Evolutionary conservation across 345 rosid genomes (phyloP).

Genomic region (Abelmoschus esculentus): DNA sequence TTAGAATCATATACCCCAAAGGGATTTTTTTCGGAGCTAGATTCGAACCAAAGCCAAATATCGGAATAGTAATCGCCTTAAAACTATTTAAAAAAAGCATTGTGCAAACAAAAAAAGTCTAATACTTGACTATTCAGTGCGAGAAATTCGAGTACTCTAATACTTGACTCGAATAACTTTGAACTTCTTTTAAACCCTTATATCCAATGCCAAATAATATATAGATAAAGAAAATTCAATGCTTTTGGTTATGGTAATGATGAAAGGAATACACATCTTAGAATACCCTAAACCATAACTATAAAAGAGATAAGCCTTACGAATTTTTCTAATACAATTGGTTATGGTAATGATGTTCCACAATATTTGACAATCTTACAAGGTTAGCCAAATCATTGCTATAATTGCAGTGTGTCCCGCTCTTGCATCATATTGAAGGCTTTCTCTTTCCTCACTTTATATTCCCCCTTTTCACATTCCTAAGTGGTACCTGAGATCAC

Average conservation of each 20-base stretch:
- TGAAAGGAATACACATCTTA: neutral
- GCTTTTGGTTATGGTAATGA: neutral
- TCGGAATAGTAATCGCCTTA: too few relatives aligned
- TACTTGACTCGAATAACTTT: too few relatives aligned
- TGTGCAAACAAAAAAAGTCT: too few relatives aligned
- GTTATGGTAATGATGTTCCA: neutral
- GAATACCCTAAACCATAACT: neutral
- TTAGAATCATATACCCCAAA: too few relatives aligned
- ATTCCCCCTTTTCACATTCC: neutral
- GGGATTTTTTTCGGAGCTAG: too few relatives aligned
- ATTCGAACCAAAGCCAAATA: too few relatives aligned
- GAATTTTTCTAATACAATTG: neutral
- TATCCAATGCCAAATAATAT: neutral
- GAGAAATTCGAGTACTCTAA: too few relatives aligned
- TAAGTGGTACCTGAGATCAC: conserved; percentile 16
- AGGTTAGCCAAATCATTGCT: neutral
- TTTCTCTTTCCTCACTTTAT: neutral
- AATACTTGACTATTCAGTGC: too few relatives aligned
- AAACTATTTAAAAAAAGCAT: too few relatives aligned
- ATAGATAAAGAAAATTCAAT: too few relatives aligned
- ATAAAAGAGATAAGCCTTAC: neutral
- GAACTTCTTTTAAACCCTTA: too few relatives aligned
- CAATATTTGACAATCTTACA: neutral
- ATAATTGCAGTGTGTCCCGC: neutral
- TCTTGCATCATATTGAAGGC: neutral